phyloP scores from a whole-genome alignment of 345 rosid genomes.

The Abelmoschus esculentus region DNA sequence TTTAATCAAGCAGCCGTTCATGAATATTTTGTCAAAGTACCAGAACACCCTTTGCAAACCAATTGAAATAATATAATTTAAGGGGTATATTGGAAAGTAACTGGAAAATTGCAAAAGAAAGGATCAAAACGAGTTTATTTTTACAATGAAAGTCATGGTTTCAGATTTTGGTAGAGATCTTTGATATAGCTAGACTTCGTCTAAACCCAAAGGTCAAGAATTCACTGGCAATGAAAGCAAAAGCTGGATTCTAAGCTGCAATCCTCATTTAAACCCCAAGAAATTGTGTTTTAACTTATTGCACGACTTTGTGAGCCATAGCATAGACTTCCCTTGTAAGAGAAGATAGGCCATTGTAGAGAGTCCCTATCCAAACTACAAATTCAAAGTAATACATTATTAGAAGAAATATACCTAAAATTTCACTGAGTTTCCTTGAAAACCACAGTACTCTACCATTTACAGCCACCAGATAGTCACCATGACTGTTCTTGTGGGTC shows the following conservation, averaged over 20 bases:
- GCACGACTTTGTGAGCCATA: neutral
- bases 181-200: slow-evolving; percentile 3
- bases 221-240: slow-evolving; percentile 3
- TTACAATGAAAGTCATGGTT: slow-evolving; percentile 17
- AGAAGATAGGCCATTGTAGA: slow-evolving; percentile 36
- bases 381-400: slow-evolving; percentile 21
- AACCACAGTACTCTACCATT: slow-evolving; percentile 13
- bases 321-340: slow-evolving; percentile 41
- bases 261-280: slow-evolving; percentile 27
- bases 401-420: slow-evolving; percentile 19
- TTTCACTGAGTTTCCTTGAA: slow-evolving; percentile 26
- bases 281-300: slow-evolving; percentile 5
- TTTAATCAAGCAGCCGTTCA: slow-evolving; percentile 14
- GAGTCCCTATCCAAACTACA: slow-evolving; percentile 53
- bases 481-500: neutral
- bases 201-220: slow-evolving; percentile 11
- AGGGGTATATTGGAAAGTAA: slow-evolving; percentile 15
- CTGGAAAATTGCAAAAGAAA: neutral
- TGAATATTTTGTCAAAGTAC: neutral
- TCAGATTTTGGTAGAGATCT: slow-evolving; percentile 2
- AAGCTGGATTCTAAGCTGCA: slow-evolving; percentile 22
- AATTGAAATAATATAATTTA: neutral
- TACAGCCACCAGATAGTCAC: slow-evolving; percentile 15
- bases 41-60: slow-evolving; percentile 24
- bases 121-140: slow-evolving; percentile 19